Evolutionary conservation across 352 stramenopile genomes (phyloP), one percentile per base, ranked within the genome.

Genomic region (Nothophytophthora sp.): DNA sequence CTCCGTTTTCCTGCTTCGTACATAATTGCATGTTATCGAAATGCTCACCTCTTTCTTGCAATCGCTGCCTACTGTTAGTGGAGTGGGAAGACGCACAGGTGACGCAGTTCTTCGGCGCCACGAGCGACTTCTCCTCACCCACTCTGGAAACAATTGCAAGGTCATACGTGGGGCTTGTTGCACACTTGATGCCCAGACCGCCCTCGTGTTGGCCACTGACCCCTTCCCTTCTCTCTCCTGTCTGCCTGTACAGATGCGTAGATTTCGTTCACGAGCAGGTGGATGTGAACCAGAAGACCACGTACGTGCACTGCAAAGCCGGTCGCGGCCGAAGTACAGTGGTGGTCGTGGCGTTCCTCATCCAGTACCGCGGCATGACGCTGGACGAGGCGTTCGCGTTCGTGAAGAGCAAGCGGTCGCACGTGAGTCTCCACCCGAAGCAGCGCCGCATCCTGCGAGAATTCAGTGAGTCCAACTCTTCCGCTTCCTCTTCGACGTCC

Each of bases 231-330:
- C 22, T n/a, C n/a, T n/a, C n/a, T n/a, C n/a, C n/a, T n/a, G n/a
- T n/a, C n/a, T n/a, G n/a, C 8, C 18, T 35, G 16, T n/a, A 20
- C 36, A 81, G 69, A 34, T 88, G 78, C 55, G 77, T 89, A 22
- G 53, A 43, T 1, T 92, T 92, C 49, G 54, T 89, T 28, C 66
- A 87, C 46, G 47, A 74, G 22, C 77, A 90, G n/a, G 57, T 90
- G 7, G 62, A 82, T 29, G 35, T 60, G 15, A 50, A 67, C 20
- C 44, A 75, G n/a, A 56, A 74, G 6, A 86, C 72, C 15, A 86
- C 78, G 4, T 92, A 92, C 59, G 76, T 92, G 42, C 82, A 92
- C 56, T 92, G 82, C 63, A 92, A 92, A 56, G 82, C 82, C 47
- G 82, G 82, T 5, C 77, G 82, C 5, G 82, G 82, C 3, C 73